Base-by-base conservation (phyloP, 2,329 filamentous ascomycete species). In the Ophiosphaerella narmari region DNA sequence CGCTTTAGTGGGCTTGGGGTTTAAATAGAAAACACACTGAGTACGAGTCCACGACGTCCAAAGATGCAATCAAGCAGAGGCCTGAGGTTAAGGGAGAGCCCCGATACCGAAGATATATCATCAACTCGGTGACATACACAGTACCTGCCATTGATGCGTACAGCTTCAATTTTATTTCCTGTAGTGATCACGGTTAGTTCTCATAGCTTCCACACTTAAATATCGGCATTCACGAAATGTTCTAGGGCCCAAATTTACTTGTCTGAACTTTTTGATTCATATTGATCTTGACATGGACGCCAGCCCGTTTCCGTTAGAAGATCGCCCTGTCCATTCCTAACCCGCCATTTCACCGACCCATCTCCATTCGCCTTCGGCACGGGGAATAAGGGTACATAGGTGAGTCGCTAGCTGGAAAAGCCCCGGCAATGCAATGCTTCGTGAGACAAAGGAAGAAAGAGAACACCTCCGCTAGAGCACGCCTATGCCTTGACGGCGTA, bases 401-500 rank as follows among this genome's bases (percentile, higher is more conserved):
- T 66, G 67, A 64, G 66, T 64, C 62, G 65, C 67, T 70, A 62
- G 61, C 60, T 66, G 66, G 63, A 67, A 69, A 70, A 68, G 66
- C 68, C 63, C 69, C 67, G 68, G 68, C 68, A 68, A 72, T 72
- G 69, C 69, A 73, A 72, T 73, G 69, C 68, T 72, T 71, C 67
- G 62, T 69, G 66, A 71, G 62, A 69, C 56, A 65, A 66, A 70
- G 62, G 60, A 68, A 68, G 61, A 68, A 70, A 67, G 62, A 65
- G 67, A 66, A 67, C 65, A 66, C 62, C 62, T 54, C 59, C 50
- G 39, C 51, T 51, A 58, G 50, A 55, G 53, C 48, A 62, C 66
- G 61, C 50, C 58, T 76, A 71, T 74, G 92, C 94, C 93, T 97
- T 99, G 80, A 99, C 90, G 80, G 94, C 94, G 81, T 88, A 99